Percentiles rank a stretch among this genome's conserved stretches.
phyloP scores from a whole-genome alignment of 1,284 basidiomycete genomes.

The Fistulina hepatica region DNA sequence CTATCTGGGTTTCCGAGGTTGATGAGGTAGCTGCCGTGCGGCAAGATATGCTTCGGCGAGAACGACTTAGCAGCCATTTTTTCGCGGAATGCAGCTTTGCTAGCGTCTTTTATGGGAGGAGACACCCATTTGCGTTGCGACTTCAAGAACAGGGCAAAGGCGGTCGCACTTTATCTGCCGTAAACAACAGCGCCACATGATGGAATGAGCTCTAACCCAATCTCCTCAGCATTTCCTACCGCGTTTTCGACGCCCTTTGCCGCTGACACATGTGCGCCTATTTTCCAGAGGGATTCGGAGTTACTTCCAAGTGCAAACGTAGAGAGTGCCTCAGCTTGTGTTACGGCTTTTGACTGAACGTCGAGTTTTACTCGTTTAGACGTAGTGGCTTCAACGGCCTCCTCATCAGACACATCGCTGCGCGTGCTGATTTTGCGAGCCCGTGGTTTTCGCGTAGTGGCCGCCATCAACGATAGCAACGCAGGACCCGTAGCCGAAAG shows the following conservation, averaged over 20 bases:
- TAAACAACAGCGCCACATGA: background rate
- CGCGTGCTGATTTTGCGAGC: too few species aligned
- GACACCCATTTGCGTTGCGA: slow-evolving; percentile 74
- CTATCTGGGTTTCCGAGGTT: slow-evolving; percentile 75
- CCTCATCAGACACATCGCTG: too few species aligned
- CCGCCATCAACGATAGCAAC: too few species aligned
- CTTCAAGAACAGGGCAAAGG: slow-evolving; percentile 79
- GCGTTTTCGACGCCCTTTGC: slow-evolving; percentile 73
- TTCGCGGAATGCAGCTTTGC: slow-evolving; percentile 43
- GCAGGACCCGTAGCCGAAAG: too few species aligned
- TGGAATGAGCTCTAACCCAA: slow-evolving; percentile 35
- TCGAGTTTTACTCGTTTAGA: too few species aligned
- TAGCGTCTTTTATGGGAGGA: slow-evolving; percentile 41
- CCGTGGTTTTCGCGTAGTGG: too few species aligned
- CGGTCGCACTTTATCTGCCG: slow-evolving; percentile 49
- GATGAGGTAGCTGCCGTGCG: slow-evolving; percentile 79
- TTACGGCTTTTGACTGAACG: too few species aligned
- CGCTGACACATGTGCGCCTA: slow-evolving; percentile 78
- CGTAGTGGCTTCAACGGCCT: too few species aligned
- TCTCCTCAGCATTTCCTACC: slow-evolving; percentile 57
- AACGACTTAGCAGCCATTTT: slow-evolving; percentile 52
- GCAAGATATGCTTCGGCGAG: slow-evolving; percentile 48
- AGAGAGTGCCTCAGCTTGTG: too few species aligned
- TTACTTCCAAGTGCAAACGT: too few species aligned
- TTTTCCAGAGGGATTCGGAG: slow-evolving; percentile 52